A percentile compares a stretch with the other conserved stretches of the same genome.
Evolutionary conservation across 2,329 filamentous ascomycete genomes (phyloP).

Genomic region (Trichoderma oligosporum): DNA sequence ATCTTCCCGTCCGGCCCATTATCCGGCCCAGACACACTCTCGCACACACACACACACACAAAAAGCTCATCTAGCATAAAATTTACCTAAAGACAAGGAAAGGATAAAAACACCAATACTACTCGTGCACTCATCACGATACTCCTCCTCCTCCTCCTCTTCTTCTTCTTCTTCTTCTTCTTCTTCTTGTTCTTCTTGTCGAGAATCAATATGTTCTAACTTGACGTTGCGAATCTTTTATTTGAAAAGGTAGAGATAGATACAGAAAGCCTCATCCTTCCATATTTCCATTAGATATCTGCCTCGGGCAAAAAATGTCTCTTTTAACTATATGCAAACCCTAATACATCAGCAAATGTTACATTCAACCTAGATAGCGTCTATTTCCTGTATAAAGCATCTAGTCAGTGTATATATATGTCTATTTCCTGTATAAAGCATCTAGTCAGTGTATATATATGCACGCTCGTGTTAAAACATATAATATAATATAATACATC

Average conservation of each 20-base stretch:
- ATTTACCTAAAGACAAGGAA: neutral
- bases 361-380: no score
- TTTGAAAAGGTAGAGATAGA: no score
- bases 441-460: no score
- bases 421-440: no score
- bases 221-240: neutral
- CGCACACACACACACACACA: constrained; percentile 5
- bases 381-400: no score
- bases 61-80: neutral
- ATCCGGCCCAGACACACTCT: constrained; percentile 13
- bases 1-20: constrained; percentile 20
- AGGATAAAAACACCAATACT: neutral
- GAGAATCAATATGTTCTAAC: neutral
- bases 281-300: no score
- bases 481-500: neutral
- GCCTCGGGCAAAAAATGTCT: no score
- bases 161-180: no score
- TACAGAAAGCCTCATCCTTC: no score
- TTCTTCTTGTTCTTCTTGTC: neutral
- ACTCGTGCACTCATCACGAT: neutral
- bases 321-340: neutral
- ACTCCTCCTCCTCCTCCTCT: no score
- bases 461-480: no score
- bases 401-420: no score
- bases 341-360: neutral